Conservation (phyloP, 306 rosid species). For the Gynostemma pentaphyllum region DNA sequence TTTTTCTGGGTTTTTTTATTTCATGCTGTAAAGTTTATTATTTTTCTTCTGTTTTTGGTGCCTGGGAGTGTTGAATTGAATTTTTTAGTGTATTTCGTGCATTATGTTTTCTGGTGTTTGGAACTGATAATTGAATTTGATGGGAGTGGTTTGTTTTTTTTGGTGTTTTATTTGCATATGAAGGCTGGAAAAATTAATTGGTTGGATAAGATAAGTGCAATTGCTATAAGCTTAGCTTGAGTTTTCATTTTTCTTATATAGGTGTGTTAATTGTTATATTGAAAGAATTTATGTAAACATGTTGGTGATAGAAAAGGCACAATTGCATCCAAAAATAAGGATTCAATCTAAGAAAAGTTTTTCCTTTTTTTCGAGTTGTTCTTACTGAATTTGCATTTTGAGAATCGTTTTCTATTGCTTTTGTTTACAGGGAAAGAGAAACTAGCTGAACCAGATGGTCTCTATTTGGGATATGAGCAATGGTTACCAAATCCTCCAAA, state of each 20-base stretch:
- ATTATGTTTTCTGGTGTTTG: not conserved
- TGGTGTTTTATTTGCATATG: not conserved
- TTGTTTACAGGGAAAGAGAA: constrained; percentile 20
- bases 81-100: not conserved
- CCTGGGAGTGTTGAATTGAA: not conserved
- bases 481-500: constrained; percentile 84
- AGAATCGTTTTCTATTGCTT: not conserved
- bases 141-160: not conserved
- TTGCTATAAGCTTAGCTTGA: not conserved
- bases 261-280: not conserved
- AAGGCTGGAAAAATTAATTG: not conserved
- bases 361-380: not conserved
- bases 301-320: not conserved
- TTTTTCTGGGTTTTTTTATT: not conserved
- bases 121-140: not conserved
- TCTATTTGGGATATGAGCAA: constrained; percentile 59
- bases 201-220: not conserved
- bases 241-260: not conserved
- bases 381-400: not conserved
- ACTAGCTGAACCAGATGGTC: constrained; percentile 17
- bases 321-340: not conserved
- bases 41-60: not conserved
- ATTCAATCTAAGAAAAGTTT: not conserved
- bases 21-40: not conserved
- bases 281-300: too few species aligned